These are phyloP conservation scores for Fusarium mangiferae DNA, from an alignment of 2,329 filamentous ascomycete species.

Conservation along the genomic window DNA sequence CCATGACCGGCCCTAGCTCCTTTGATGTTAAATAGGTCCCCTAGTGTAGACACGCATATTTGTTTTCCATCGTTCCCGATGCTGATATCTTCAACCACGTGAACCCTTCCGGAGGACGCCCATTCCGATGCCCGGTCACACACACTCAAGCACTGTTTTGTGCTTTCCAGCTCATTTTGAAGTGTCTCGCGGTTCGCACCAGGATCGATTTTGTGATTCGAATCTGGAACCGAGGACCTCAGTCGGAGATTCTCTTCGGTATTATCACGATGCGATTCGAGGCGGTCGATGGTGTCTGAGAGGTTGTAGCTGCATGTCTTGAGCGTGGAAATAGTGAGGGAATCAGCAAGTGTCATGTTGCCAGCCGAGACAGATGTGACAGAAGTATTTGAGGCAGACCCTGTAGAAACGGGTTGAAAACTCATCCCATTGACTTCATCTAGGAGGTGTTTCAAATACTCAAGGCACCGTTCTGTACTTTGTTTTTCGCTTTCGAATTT, in stretches of 20 bases:
- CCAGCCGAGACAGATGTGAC: not conserved
- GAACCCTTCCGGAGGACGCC: conserved; percentile 22
- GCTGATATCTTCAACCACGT: conserved; percentile 32
- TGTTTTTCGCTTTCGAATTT: conserved; percentile 8
- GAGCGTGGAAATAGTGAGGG: conserved; percentile 5
- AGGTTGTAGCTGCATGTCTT: conserved; percentile 8
- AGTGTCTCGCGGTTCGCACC: not conserved
- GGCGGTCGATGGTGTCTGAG: not conserved
- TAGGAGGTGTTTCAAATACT: not conserved
- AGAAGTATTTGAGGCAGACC: not conserved
- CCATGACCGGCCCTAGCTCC: conserved; percentile 14
- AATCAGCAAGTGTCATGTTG: conserved; percentile 10
- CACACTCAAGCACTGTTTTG: conserved; percentile 14
- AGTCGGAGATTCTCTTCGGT: not conserved
- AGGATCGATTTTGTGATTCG: not conserved
- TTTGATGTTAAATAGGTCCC: conserved; percentile 31
- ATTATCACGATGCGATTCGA: not conserved
- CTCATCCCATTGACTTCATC: not conserved
- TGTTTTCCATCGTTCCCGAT: conserved; percentile 25
- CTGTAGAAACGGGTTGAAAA: not conserved
- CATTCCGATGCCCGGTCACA: conserved; percentile 14
- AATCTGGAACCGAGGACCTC: not conserved
- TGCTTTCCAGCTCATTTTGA: conserved; percentile 16
- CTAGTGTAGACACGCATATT: conserved; percentile 30
- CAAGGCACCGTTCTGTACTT: conserved; percentile 16